Base-by-base conservation (phyloP, 2,329 filamentous ascomycete species). In the Fusarium temperatum region DNA sequence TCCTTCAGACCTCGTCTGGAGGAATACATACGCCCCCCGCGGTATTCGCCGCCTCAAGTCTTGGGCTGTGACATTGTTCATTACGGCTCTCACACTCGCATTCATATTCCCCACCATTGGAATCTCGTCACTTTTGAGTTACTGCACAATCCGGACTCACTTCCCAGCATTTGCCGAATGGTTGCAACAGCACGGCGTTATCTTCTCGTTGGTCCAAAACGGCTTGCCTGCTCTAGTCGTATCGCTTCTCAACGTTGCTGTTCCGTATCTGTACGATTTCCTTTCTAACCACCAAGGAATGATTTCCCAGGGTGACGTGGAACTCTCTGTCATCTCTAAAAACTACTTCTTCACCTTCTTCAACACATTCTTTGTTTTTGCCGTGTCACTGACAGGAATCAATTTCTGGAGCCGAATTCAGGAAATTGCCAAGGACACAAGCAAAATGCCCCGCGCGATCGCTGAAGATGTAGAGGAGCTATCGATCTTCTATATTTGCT, bases 291-390 rank as follows among this genome's bases (percentile, higher is more conserved):
- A 90, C 59, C 96, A 99, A 84, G 96, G 96, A 55, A 97, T 97
- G 91, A 94, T 98, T 58, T 98, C 96, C 1, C 94, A 95, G 77
- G 94, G 94, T 50, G 96, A 99, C 71, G 92, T 99, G 28, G 96
- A 98, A 82, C 87, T 99, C 12, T 98, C 96, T 0, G 88, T 97
- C 50, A 96, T 99, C 74, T 98, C 94, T 61, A 99, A 99, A 85
- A 99, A 98, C 83, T 99, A 98, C 84, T 98, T 98, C 87, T 99
- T 99, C 81, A 95, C 93, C 15, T 99, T 99, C 83, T 98, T 99
- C 89, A 99, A 99, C 83, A 94, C 98, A 65, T 99, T 99, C 83
- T 89, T 98, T 57, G 90, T 98, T 50, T 98, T 98, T 81, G 97
- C 96, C 2, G 89, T 96, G 32, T 93, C 97, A 51, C 93, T 93